Conservation (phyloP, 169 alveolate genomes). For the Pseudocohnilembus persalinus region DNA sequence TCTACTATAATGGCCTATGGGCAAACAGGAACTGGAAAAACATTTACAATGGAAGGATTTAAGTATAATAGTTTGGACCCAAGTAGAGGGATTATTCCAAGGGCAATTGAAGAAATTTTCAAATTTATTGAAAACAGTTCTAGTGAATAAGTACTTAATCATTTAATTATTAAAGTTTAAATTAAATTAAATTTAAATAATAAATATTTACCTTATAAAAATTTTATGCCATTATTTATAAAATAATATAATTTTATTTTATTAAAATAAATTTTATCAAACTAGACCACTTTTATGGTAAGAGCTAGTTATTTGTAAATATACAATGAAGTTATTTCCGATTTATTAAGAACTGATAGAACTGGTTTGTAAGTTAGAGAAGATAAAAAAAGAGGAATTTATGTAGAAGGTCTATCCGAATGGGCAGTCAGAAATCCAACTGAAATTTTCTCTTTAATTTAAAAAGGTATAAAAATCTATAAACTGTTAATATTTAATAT, state of each 20-base stretch:
- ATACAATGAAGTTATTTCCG: constrained; percentile 88
- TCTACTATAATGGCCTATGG: constrained; percentile 84
- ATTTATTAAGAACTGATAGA: constrained; percentile 80
- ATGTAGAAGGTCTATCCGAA: constrained; percentile 84
- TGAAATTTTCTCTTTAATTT: constrained; percentile 82
- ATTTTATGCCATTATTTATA: no score
- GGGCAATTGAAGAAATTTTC: constrained; percentile 86
- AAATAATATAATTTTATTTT: no score
- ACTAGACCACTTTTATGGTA: constrained; percentile 81
- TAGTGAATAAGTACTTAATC: constrained; percentile 22
- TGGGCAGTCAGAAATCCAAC: constrained; percentile 88
- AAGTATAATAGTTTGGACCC: constrained; percentile 77
- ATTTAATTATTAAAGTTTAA: no score
- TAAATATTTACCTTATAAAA: no score
- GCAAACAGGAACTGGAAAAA: constrained; percentile 86
- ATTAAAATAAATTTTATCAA: no score
- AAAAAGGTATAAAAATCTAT: constrained; percentile 29
- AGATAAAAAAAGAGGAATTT: constrained; percentile 84
- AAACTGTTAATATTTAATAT: no score
- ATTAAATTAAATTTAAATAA: no score
- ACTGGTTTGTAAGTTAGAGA: constrained; percentile 76
- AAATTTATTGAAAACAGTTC: constrained; percentile 66
- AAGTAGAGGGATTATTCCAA: constrained; percentile 85
- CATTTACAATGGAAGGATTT: constrained; percentile 89
- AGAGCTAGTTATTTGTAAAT: constrained; percentile 86